Conservation (phyloP, 495 filamentous ascomycete species). For the Antarctomyces pellizariae region DNA sequence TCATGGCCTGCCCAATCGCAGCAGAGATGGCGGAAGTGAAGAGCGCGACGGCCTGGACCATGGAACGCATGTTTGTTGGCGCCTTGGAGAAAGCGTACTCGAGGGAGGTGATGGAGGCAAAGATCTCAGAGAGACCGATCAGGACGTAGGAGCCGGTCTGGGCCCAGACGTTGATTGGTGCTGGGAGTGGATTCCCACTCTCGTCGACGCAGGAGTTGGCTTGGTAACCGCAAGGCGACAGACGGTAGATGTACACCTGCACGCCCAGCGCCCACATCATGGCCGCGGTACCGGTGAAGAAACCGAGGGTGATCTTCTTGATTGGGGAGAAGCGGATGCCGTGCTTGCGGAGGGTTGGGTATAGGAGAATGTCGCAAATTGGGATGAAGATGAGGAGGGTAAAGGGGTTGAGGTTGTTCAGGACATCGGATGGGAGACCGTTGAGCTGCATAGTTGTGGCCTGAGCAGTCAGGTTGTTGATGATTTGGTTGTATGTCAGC, state of each 20-base stretch:
- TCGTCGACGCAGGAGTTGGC: conserved; percentile 14
- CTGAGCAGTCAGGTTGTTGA: conserved; percentile 49
- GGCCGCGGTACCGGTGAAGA: conserved; percentile 29
- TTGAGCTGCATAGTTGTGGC: conserved; percentile 45
- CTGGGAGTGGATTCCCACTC: conserved; percentile 19
- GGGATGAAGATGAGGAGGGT: conserved; percentile 61
- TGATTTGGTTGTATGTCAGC: conserved; percentile 22
- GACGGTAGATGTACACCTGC: conserved; percentile 47
- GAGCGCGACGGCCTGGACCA: conserved; percentile 42
- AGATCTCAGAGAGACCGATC: conserved; percentile 19
- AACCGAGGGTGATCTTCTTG: conserved; percentile 49
- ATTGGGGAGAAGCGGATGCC: conserved; percentile 48
- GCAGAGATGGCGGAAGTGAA: conserved; percentile 48
- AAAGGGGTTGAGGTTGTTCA: conserved; percentile 58
- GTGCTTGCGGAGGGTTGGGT: conserved; percentile 36
- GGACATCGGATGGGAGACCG: conserved; percentile 56
- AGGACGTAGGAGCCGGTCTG: conserved; percentile 16
- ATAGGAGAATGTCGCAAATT: conserved; percentile 42
- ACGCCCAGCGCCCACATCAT: conserved; percentile 44
- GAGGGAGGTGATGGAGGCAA: conserved; percentile 23
- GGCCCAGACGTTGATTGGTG: conserved; percentile 10
- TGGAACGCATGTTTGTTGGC: conserved; percentile 50
- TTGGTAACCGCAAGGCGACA: conserved; percentile 29
- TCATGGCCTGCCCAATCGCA: conserved; percentile 46
- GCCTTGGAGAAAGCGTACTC: conserved; percentile 65